A percentile compares a stretch with the other conserved stretches of the same genome.
These are phyloP conservation scores for Macrophomina tecta DNA, from an alignment of 2,329 filamentous ascomycete species.

Conservation along the genomic window DNA sequence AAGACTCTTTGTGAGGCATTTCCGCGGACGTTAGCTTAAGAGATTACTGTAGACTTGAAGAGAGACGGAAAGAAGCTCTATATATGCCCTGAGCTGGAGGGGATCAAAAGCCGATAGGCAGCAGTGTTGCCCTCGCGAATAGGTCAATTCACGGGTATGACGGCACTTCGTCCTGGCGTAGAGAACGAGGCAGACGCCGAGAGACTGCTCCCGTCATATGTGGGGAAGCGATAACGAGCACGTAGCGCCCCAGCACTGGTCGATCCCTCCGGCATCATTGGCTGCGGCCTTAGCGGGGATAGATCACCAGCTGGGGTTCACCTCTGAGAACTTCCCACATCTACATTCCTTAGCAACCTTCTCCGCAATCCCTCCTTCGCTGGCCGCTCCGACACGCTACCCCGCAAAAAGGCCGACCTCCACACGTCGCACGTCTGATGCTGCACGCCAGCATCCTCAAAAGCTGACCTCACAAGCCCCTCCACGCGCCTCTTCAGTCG, in stretches of 20 bases:
- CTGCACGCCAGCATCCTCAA: neutral
- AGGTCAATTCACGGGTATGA: too few relatives aligned
- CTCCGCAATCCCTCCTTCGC: neutral
- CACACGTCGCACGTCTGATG: neutral
- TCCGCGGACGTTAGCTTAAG: neutral
- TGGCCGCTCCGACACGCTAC: neutral
- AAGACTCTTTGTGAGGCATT: conserved; percentile 28
- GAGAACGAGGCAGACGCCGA: neutral
- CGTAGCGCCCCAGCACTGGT: neutral
- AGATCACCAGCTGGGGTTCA: neutral
- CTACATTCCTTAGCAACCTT: neutral
- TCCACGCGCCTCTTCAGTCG: neutral
- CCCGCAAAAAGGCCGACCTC: neutral
- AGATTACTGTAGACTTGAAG: neutral
- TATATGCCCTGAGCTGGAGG: neutral
- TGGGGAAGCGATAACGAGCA: conserved; percentile 6
- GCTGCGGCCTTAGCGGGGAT: neutral
- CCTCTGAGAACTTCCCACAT: neutral
- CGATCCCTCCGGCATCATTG: conserved; percentile 3
- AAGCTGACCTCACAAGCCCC: neutral
- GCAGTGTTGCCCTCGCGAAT: too few relatives aligned
- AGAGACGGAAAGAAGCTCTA: neutral
- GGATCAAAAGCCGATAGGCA: neutral
- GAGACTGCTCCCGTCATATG: neutral
- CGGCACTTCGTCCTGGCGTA: too few relatives aligned